A percentile compares a stretch with the other conserved stretches of the same genome.
These are phyloP conservation scores for Aegilops speltoides DNA, from an alignment of 176 grass and related monocot genomes.

Conservation along the genomic window DNA sequence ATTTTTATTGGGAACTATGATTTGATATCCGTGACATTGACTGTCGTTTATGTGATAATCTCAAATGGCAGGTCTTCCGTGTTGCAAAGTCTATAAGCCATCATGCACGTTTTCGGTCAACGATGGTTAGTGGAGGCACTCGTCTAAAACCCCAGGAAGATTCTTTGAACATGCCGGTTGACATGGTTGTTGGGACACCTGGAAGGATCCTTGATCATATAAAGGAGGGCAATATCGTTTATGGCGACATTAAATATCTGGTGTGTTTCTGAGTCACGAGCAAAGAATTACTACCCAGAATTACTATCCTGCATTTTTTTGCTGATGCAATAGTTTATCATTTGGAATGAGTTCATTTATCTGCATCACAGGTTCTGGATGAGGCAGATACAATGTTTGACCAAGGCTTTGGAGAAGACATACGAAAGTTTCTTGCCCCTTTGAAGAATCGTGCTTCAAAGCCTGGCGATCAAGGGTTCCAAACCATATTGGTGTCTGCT, in stretches of 20 bases:
- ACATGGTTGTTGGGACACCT: constrained; percentile 95
- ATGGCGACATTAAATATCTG: constrained; percentile 96
- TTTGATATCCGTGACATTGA: neutral
- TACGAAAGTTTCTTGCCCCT: constrained; percentile 82
- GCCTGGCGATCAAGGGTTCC: constrained; percentile 77
- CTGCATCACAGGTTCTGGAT: constrained; percentile 67
- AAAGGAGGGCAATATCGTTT: constrained; percentile 92
- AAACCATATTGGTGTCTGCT: constrained; percentile 89
- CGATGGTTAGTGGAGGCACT: constrained; percentile 86
- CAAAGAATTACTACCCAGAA: neutral
- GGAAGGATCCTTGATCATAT: constrained; percentile 96
- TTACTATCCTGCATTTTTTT: neutral
- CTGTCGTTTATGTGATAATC: neutral
- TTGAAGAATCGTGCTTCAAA: constrained; percentile 82
- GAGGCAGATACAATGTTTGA: constrained; percentile 99
- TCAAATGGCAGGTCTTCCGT: constrained; percentile 68
- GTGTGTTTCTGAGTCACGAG: constrained; percentile 39
- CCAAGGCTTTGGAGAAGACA: constrained; percentile 91
- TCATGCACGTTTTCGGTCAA: constrained; percentile 89
- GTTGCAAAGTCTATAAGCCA: constrained; percentile 94
- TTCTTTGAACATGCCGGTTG: constrained; percentile 80
- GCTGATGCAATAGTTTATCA: neutral
- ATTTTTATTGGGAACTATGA: neutral
- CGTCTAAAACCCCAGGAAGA: constrained; percentile 90
- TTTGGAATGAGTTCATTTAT: constrained; percentile 13